A percentile compares a stretch with the other conserved stretches of the same genome.
Conservation (phyloP, 148 eudicot genomes). For the Arctostaphylos glauca region DNA sequence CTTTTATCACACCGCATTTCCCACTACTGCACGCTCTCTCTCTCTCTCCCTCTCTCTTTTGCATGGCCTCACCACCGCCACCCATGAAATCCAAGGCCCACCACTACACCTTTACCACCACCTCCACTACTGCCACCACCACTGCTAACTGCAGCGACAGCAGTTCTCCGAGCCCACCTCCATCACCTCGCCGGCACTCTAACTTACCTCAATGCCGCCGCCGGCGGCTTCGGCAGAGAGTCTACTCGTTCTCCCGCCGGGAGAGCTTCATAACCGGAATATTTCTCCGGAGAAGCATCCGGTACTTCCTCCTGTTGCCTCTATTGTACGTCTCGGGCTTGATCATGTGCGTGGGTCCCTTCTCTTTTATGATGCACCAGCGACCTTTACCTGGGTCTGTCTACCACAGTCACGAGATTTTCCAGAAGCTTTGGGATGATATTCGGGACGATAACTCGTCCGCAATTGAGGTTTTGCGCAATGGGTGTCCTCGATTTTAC, state of each 20-base stretch:
- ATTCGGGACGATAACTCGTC: slow-evolving; percentile 49
- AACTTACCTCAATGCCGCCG: background rate
- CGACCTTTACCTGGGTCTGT: slow-evolving; percentile 59
- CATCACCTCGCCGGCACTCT: slow-evolving; percentile 1
- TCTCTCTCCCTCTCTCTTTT: background rate
- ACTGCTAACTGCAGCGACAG: slow-evolving; percentile 21
- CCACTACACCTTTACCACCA: background rate
- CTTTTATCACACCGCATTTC: background rate
- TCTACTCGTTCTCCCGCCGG: slow-evolving; percentile 25
- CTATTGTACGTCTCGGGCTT: slow-evolving; percentile 52
- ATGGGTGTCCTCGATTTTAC: background rate
- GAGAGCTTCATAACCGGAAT: slow-evolving; percentile 28
- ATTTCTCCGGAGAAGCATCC: slow-evolving; percentile 33
- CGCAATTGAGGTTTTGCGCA: slow-evolving; percentile 39
- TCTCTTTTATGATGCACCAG: slow-evolving; percentile 44
- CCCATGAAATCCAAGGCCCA: slow-evolving; percentile 20
- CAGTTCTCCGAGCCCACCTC: slow-evolving; percentile 4
- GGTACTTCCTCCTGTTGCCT: slow-evolving; percentile 42
- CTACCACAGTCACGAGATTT: slow-evolving; percentile 56
- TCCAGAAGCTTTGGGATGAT: slow-evolving; percentile 44
- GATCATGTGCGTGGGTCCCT: slow-evolving; percentile 46
- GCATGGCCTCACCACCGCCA: background rate
- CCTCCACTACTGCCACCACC: background rate
- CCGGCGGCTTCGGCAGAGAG: slow-evolving; percentile 5
- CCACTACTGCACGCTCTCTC: slow-evolving; percentile 3